Evolutionary conservation across 495 filamentous ascomycete genomes (phyloP), one percentile per base, ranked within the genome.

Genomic region (Aspergillus homomorphus): DNA sequence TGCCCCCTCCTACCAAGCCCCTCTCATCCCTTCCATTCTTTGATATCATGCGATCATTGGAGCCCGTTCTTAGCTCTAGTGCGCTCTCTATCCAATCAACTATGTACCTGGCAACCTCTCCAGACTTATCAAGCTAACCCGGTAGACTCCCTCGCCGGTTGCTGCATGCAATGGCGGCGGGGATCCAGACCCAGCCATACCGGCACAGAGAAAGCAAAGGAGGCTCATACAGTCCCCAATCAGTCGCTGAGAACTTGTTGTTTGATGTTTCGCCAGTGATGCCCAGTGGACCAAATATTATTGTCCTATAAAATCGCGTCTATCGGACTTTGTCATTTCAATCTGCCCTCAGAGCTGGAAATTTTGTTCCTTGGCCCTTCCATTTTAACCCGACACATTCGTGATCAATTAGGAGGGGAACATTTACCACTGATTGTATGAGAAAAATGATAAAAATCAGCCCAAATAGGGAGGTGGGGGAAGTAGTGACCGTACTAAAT

Each of bases 151-250:
- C 10, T 12, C 33, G 33, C 33, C 10, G 33, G 10, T 38, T 38
- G 33, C 33, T 38, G 33, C 33, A 38, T 38, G 33, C 15, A 38
- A 38, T 38, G 33, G 51, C 42, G 51, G 51, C 51, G 51, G 28
- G 20, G 24, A 4, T 42, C n/a, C 51, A 26, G 49, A 51, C 23
- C 24, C 24, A n/a, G 16, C 49, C 22, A 38, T 38, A n/a, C 6
- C 33, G 10, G 10, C 26, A 30, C 26, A 10, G 26, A 30, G 26
- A 30, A 30, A 10, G 26, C 26, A 10, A 30, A 30, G 26, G 26
- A 30, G 26, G 26, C 26, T 30, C 10, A 4, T 30, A n/a, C n/a
- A n/a, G n/a, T n/a, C n/a, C n/a, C n/a, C n/a, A n/a, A n/a, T n/a
- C n/a, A n/a, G n/a, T 30, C 10, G 26, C 26, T 10, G 10, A 30